These are phyloP conservation scores for Abortiporus biennis DNA, from an alignment of 1,284 basidiomycete genomes.

Conservation along the genomic window DNA sequence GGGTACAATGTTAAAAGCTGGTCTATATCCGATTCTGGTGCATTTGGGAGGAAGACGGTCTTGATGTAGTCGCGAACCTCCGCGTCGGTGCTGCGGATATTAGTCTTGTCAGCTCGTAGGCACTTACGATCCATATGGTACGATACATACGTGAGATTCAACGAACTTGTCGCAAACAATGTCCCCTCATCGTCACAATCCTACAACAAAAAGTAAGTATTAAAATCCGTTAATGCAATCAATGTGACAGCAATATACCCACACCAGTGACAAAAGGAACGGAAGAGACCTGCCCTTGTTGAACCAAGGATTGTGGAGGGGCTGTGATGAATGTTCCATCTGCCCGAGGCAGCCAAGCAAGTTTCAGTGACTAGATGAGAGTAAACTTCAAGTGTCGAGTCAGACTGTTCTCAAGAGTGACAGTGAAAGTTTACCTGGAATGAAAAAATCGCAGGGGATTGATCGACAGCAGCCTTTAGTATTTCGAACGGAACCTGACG, in stretches of 20 bases:
- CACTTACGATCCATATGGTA: no score
- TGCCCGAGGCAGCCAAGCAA: constrained; percentile 29
- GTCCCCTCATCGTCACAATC: constrained; percentile 17
- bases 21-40: constrained; percentile 13
- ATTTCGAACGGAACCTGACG: constrained; percentile 24
- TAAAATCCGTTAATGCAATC: background rate
- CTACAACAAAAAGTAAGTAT: background rate
- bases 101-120: no score
- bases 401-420: background rate
- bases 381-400: background rate
- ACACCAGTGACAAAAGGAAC: constrained; percentile 21
- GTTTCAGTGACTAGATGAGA: constrained; percentile 12
- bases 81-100: constrained; percentile 8
- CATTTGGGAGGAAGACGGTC: constrained; percentile 17
- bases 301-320: constrained; percentile 13
- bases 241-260: background rate
- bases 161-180: constrained; percentile 12
- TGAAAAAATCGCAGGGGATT: constrained; percentile 19
- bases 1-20: constrained; percentile 22
- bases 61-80: constrained; percentile 9
- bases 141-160: constrained; percentile 13
- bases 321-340: constrained; percentile 21
- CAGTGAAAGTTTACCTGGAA: constrained; percentile 17
- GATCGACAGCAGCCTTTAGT: constrained; percentile 24
- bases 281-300: constrained; percentile 16